phyloP scores from a whole-genome alignment of 805 yeast genomes.

The Schwanniomyces pseudopolymorphus region DNA sequence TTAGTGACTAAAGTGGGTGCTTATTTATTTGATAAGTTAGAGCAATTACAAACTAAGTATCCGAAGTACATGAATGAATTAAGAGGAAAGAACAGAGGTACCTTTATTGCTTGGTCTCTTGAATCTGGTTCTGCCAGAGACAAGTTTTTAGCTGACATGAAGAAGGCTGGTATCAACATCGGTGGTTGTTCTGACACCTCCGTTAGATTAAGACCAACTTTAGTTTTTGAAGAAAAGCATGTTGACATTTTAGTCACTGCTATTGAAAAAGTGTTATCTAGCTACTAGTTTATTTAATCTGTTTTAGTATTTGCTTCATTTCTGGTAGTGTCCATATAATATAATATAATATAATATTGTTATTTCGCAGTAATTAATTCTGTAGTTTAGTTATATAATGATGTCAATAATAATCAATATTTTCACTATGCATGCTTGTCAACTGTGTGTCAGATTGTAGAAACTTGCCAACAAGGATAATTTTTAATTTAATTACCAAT shows the following conservation, averaged over 20 bases:
- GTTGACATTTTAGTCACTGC: conserved; percentile 61
- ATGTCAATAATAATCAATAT: no score
- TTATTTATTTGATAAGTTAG: conserved; percentile 60
- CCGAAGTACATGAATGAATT: conserved; percentile 55
- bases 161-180: conserved; percentile 67
- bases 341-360: not conserved
- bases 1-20: conserved; percentile 63
- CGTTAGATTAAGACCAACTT: conserved; percentile 78
- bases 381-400: not conserved
- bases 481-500: no score
- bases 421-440: no score
- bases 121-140: conserved; percentile 56
- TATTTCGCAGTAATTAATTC: not conserved
- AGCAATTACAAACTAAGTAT: conserved; percentile 49
- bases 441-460: no score
- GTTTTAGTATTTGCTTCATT: not conserved
- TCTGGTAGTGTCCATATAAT: not conserved
- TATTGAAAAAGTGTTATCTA: conserved; percentile 37
- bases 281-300: conserved; percentile 14
- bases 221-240: conserved; percentile 77
- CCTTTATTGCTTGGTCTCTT: conserved; percentile 81
- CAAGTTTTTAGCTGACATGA: conserved; percentile 58
- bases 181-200: conserved; percentile 84
- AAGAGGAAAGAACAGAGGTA: conserved; percentile 74
- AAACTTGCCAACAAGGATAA: no score